These are phyloP conservation scores for Glycine tomentella DNA, from an alignment of 306 rosid species.

Conservation along the genomic window DNA sequence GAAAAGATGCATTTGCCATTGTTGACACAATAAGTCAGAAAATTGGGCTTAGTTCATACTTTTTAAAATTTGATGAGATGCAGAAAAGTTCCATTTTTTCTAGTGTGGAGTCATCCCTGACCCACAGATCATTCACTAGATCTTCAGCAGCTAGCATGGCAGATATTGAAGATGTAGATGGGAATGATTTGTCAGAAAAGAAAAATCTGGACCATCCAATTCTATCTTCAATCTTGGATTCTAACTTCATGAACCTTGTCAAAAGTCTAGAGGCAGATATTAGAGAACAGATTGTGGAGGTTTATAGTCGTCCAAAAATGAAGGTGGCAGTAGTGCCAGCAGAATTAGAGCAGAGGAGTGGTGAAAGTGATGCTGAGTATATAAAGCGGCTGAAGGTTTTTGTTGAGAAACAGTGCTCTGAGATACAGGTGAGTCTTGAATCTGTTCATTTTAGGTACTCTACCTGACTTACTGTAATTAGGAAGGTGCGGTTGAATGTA, in stretches of 20 bases:
- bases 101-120: conserved; percentile 59
- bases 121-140: conserved; percentile 68
- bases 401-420: conserved; percentile 90
- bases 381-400: conserved; percentile 83
- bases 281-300: conserved; percentile 80
- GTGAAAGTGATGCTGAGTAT: conserved; percentile 83
- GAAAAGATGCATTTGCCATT: conserved; percentile 75
- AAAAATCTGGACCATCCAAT: conserved; percentile 70
- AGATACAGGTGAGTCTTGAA: conserved; percentile 71
- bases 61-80: conserved; percentile 88
- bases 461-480: background rate
- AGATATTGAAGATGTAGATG: conserved; percentile 76
- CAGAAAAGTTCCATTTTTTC: conserved; percentile 70
- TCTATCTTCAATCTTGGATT: conserved; percentile 79
- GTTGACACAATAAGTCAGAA: conserved; percentile 89
- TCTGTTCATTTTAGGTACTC: conserved; percentile 24
- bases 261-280: conserved; percentile 73
- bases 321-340: conserved; percentile 94
- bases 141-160: conserved; percentile 90
- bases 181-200: conserved; percentile 59
- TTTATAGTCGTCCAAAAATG: conserved; percentile 84
- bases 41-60: conserved; percentile 85
- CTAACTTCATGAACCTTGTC: conserved; percentile 64
- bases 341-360: conserved; percentile 81
- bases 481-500: conserved; percentile 27